These are phyloP conservation scores for Ailanthus altissimus DNA, from an alignment of 345 rosid species.

Conservation along the genomic window DNA sequence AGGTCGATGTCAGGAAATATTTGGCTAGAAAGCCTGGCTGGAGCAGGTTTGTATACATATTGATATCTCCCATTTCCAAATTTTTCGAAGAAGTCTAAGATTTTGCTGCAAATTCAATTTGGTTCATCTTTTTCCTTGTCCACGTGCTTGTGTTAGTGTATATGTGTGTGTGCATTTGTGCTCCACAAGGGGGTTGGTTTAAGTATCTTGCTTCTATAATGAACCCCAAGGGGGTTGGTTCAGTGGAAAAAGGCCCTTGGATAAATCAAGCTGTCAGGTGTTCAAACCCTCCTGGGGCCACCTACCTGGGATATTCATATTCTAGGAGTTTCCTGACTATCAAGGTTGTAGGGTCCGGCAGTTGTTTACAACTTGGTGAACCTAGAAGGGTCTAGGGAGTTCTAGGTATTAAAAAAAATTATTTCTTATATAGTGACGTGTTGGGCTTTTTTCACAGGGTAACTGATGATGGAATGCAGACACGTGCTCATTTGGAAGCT, in stretches of 20 bases:
- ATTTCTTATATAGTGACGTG: slow-evolving; percentile 3
- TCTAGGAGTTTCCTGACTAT: too few species aligned
- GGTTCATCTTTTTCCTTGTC: not conserved
- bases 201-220: slow-evolving; percentile 8
- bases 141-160: not conserved
- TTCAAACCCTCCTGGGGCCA: too few species aligned
- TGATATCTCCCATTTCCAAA: slow-evolving; percentile 1
- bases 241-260: too few species aligned
- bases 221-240: not conserved
- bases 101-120: not conserved
- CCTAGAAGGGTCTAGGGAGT: too few species aligned
- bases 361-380: too few species aligned
- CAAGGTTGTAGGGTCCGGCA: too few species aligned
- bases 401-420: too few species aligned
- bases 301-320: too few species aligned
- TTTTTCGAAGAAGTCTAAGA: not conserved
- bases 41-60: slow-evolving; percentile 67
- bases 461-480: slow-evolving; percentile 95
- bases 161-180: not conserved
- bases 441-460: slow-evolving; percentile 50
- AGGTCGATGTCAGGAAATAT: slow-evolving; percentile 92
- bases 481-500: slow-evolving; percentile 94
- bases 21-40: slow-evolving; percentile 97
- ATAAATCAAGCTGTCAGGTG: too few species aligned
- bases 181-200: not conserved